Evolutionary conservation across 2,329 filamentous ascomycete species (phyloP).

Genomic region (Corynespora cassiicola): DNA sequence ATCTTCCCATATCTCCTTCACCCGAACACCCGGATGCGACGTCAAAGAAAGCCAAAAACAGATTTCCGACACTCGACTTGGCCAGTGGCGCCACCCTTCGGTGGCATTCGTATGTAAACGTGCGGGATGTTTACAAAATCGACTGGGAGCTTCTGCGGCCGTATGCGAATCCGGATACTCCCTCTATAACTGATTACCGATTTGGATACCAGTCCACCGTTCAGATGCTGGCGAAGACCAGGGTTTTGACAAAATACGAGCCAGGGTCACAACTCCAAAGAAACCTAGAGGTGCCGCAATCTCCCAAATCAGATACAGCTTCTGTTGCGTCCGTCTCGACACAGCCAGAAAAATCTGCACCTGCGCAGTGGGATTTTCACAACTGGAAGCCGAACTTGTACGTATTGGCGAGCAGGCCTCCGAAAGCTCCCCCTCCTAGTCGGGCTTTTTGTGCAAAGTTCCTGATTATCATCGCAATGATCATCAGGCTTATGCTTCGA

Average conservation of each 20-base stretch:
- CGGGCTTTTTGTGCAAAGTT: too few species aligned
- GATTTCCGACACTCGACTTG: slow-evolving; percentile 36
- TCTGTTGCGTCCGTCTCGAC: slow-evolving; percentile 8
- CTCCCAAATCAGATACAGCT: slow-evolving; percentile 9
- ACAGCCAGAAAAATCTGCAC: slow-evolving; percentile 13
- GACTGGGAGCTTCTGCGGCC: slow-evolving; percentile 32
- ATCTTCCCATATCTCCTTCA: slow-evolving; percentile 40
- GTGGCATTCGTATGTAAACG: slow-evolving; percentile 43
- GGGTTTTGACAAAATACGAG: slow-evolving; percentile 34
- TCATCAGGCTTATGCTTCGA: too few species aligned
- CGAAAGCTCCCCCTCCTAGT: too few species aligned
- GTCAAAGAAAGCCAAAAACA: slow-evolving; percentile 38
- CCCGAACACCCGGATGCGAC: slow-evolving; percentile 38
- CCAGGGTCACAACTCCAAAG: slow-evolving; percentile 24
- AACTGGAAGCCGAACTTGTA: too few species aligned
- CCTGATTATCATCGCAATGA: too few species aligned
- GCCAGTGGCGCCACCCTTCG: slow-evolving; percentile 27
- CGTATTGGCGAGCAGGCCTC: too few species aligned
- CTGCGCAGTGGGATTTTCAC: slow-evolving; percentile 18
- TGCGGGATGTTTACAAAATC: slow-evolving; percentile 41
- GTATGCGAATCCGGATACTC: slow-evolving; percentile 34
- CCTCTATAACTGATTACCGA: slow-evolving; percentile 16
- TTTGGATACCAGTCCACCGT: slow-evolving; percentile 35
- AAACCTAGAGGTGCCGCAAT: slow-evolving; percentile 3
- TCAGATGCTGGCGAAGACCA: slow-evolving; percentile 32